Evolutionary conservation across 345 rosid genomes (phyloP).

Genomic region (Clausena lansium): DNA sequence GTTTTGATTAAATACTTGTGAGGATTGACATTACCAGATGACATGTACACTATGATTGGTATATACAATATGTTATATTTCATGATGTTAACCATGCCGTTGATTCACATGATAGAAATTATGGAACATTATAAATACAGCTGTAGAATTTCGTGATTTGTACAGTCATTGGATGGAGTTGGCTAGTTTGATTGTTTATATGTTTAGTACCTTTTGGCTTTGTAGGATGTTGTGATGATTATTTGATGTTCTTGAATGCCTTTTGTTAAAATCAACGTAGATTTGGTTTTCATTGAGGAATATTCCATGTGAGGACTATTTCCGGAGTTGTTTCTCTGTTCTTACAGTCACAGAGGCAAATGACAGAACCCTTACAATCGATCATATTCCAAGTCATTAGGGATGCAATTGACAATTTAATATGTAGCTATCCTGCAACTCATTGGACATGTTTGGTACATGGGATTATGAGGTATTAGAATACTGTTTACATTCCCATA

Average conservation of each 20-base stretch:
- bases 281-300: neutral
- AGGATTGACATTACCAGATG: slow-evolving; percentile 7
- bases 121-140: neutral
- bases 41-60: slow-evolving; percentile 16
- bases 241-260: neutral
- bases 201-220: neutral
- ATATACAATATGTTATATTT: slow-evolving; percentile 11
- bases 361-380: neutral
- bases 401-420: neutral
- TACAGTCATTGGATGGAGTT: slow-evolving; percentile 13
- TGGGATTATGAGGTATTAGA: too few relatives aligned
- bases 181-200: neutral
- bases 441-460: too few relatives aligned
- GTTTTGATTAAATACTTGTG: slow-evolving; percentile 15
- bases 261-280: neutral
- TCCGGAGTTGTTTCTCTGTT: neutral
- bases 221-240: slow-evolving; percentile 7
- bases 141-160: slow-evolving; percentile 20
- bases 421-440: too few relatives aligned
- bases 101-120: slow-evolving; percentile 1
- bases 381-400: neutral
- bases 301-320: neutral
- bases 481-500: too few relatives aligned
- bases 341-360: neutral
- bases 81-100: neutral